Evolutionary conservation across 257 asterid species (phyloP).

Genomic region (Mentha longifolia): DNA sequence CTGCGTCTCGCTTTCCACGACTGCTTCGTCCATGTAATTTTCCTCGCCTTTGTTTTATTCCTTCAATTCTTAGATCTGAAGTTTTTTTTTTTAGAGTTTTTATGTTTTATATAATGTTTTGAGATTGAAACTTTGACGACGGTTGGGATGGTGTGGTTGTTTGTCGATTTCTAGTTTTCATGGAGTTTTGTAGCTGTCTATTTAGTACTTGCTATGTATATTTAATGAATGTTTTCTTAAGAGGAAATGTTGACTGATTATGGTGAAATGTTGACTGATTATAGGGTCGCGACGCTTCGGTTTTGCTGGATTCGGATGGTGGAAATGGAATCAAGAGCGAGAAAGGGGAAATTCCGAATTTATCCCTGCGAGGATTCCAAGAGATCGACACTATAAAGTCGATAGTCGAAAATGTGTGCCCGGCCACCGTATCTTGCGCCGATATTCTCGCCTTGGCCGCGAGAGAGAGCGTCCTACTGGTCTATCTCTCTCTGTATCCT

Average conservation of each 20-base stretch:
- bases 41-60: not conserved
- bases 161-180: not conserved
- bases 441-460: not conserved
- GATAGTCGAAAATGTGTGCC: too few relatives aligned
- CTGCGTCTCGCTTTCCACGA: constrained; percentile 70
- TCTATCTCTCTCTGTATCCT: constrained; percentile 18
- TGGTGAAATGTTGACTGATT: not conserved
- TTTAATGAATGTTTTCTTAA: not conserved
- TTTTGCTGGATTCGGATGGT: constrained; percentile 61
- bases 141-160: not conserved
- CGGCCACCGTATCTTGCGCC: not conserved
- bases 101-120: not conserved
- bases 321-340: constrained; percentile 56
- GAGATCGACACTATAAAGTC: too few relatives aligned
- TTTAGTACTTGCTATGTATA: not conserved
- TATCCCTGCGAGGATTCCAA: not conserved
- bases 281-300: constrained; percentile 87
- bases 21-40: constrained; percentile 44
- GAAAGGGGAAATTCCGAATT: constrained; percentile 28
- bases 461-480: not conserved
- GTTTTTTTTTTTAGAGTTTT: not conserved
- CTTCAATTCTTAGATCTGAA: not conserved
- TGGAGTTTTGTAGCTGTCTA: constrained; percentile 1
- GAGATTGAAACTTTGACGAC: not conserved
- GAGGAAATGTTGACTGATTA: not conserved